phyloP scores from a whole-genome alignment of 2,329 filamentous ascomycete species.

The Ascochyta pisi region DNA sequence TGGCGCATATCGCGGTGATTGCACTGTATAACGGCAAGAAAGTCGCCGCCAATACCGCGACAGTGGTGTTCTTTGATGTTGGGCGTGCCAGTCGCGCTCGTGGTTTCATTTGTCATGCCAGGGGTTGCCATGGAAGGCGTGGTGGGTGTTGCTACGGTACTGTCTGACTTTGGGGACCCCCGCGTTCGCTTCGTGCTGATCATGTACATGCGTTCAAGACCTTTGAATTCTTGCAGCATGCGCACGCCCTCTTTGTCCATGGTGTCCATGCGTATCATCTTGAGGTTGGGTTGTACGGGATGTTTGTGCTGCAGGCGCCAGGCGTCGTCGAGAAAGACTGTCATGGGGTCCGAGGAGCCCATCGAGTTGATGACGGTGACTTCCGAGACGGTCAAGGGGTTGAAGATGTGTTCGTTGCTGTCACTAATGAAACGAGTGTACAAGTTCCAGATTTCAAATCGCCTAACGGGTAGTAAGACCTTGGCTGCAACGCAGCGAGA shows the following conservation, averaged over 20 bases:
- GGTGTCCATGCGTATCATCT: constrained; percentile 58
- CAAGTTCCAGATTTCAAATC: constrained; percentile 64
- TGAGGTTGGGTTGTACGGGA: constrained; percentile 49
- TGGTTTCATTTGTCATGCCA: constrained; percentile 22
- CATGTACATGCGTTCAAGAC: constrained; percentile 61
- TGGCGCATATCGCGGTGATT: constrained; percentile 61
- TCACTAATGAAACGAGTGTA: constrained; percentile 59
- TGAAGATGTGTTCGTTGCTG: constrained; percentile 55
- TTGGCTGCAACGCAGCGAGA: constrained; percentile 59
- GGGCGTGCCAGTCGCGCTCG: constrained; percentile 31
- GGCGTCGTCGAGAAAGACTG: constrained; percentile 63
- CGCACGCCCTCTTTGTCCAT: constrained; percentile 54
- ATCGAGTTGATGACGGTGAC: constrained; percentile 63
- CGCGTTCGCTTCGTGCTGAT: constrained; percentile 49
- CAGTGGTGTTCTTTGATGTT: constrained; percentile 35
- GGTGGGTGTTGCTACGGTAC: constrained; percentile 35
- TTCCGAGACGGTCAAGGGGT: constrained; percentile 53
- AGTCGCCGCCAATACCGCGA: constrained; percentile 52
- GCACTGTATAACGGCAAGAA: constrained; percentile 59
- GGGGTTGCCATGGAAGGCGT: constrained; percentile 37
- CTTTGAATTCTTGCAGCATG: constrained; percentile 52
- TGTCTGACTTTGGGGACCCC: constrained; percentile 34
- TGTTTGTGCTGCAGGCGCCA: constrained; percentile 53
- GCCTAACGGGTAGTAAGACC: constrained; percentile 56
- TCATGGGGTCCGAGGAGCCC: constrained; percentile 54